These are phyloP conservation scores for Rhynchosporium secalis DNA, from an alignment of 2,329 filamentous ascomycete genomes.

Conservation along the genomic window DNA sequence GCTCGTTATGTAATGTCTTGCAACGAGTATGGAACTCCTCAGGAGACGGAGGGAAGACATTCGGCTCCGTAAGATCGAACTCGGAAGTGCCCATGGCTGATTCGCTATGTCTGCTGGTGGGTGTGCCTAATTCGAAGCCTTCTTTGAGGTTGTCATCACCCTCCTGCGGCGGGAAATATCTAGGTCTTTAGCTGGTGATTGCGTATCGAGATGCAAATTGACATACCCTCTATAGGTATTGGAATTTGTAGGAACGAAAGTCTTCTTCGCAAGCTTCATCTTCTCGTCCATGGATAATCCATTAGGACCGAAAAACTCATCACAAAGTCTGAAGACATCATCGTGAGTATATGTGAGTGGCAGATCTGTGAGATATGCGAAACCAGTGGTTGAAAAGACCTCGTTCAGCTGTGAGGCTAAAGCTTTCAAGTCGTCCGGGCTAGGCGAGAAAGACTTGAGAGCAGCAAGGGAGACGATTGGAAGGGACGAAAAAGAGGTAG, in stretches of 20 bases:
- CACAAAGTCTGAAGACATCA: constrained; percentile 45
- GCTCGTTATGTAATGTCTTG: constrained; percentile 43
- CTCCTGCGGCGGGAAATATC: constrained; percentile 48
- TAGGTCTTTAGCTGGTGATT: constrained; percentile 22
- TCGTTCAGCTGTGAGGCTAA: constrained; percentile 44
- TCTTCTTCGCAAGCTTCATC: constrained; percentile 45
- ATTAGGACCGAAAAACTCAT: constrained; percentile 41
- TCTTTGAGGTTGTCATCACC: constrained; percentile 47
- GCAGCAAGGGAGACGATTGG: constrained; percentile 45
- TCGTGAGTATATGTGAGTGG: constrained; percentile 46
- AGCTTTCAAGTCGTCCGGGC: constrained; percentile 34
- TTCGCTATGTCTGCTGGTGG: constrained; percentile 19
- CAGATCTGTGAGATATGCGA: constrained; percentile 47
- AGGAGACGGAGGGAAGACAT: constrained; percentile 42
- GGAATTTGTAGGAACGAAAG: constrained; percentile 42
- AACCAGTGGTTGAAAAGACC: constrained; percentile 48
- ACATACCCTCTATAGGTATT: constrained; percentile 48
- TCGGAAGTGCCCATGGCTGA: constrained; percentile 27
- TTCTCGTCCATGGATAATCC: constrained; percentile 41
- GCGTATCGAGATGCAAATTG: background rate
- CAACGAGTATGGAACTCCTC: constrained; percentile 35
- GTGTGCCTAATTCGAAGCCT: constrained; percentile 48
- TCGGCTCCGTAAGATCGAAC: constrained; percentile 45
- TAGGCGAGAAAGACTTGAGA: constrained; percentile 36
- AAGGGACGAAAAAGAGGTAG: constrained; percentile 42